phyloP scores from a whole-genome alignment of 352 stramenopile genomes.

The Phytophthora fragariaefolia region DNA sequence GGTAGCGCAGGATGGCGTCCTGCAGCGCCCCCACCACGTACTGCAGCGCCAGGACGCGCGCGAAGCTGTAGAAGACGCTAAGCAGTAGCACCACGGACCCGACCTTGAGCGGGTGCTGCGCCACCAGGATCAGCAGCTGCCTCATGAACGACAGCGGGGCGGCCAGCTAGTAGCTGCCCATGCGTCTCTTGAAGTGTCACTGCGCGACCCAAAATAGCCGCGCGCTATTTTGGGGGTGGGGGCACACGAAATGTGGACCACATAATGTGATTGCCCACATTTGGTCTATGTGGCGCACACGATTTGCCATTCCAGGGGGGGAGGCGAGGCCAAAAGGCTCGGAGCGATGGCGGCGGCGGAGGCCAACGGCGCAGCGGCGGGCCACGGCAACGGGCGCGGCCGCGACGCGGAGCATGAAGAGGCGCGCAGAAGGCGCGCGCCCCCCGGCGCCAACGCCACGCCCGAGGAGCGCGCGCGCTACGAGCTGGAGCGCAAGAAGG shows the following conservation, averaged over 20 bases:
- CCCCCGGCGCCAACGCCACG: slow-evolving; percentile 60
- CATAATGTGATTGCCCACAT: too few relatives aligned
- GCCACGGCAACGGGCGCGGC: slow-evolving; percentile 32
- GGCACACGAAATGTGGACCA: background rate
- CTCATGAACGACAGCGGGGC: slow-evolving; percentile 18
- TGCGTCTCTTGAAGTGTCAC: slow-evolving; percentile 22
- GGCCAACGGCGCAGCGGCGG: slow-evolving; percentile 22
- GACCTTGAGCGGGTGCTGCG: slow-evolving; percentile 69
- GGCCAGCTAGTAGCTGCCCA: background rate
- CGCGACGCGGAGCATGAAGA: slow-evolving; percentile 44
- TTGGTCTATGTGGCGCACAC: slow-evolving; percentile 6
- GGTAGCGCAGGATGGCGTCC: slow-evolving; percentile 59
- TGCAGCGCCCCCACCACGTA: slow-evolving; percentile 52
- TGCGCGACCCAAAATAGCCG: slow-evolving; percentile 3
- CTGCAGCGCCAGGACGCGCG: slow-evolving; percentile 70
- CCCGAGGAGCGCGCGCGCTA: slow-evolving; percentile 80
- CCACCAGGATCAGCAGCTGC: slow-evolving; percentile 63
- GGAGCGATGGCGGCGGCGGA: slow-evolving; percentile 29
- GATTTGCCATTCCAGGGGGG: slow-evolving; percentile 2
- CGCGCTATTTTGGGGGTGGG: background rate
- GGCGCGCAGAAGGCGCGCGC: slow-evolving; percentile 46
- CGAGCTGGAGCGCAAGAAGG: slow-evolving; percentile 86
- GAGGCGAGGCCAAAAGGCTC: slow-evolving; percentile 1
- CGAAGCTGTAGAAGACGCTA: slow-evolving; percentile 71
- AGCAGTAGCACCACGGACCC: slow-evolving; percentile 54